Evolutionary conservation across 73 alveolate species (phyloP).

Genomic region (Vitrella brassicaformis): DNA sequence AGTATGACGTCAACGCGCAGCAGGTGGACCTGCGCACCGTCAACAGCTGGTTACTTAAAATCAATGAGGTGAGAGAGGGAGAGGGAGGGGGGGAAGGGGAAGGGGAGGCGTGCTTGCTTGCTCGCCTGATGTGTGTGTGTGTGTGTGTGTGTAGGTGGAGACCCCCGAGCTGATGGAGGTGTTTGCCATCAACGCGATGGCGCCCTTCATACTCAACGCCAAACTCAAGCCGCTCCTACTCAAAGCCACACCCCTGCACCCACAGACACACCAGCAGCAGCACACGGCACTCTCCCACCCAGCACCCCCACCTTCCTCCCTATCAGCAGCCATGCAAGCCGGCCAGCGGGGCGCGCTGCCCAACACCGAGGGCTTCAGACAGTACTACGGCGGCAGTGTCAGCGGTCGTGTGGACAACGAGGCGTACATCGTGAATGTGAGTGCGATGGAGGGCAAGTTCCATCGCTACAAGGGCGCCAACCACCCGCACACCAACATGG

Average conservation of each 20-base stretch:
- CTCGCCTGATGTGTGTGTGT: no score
- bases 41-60: slow-evolving; percentile 28
- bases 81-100: slow-evolving; percentile 35
- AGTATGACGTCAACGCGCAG: slow-evolving; percentile 17
- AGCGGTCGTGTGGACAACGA: no score
- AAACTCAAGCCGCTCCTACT: slow-evolving; percentile 26
- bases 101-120: no score
- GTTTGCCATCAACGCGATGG: slow-evolving; percentile 45
- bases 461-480: slow-evolving; percentile 43
- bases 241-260: no score
- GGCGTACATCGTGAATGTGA: slow-evolving; percentile 43
- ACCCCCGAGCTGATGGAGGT: slow-evolving; percentile 37
- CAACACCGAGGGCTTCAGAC: no score
- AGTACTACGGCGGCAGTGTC: no score
- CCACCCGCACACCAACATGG: slow-evolving; percentile 59
- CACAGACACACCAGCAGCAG: no score
- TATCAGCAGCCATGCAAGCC: background rate
- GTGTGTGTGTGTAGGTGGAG: slow-evolving; percentile 10
- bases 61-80: slow-evolving; percentile 45
- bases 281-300: no score
- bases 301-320: background rate
- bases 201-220: slow-evolving; percentile 47
- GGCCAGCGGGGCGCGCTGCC: no score
- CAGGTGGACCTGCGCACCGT: slow-evolving; percentile 22
- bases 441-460: slow-evolving; percentile 54